Percentiles rank a stretch among this genome's conserved stretches.
These are phyloP conservation scores for Rhododendron mucronatum DNA, from an alignment of 148 eudicot species.

Conservation along the genomic window DNA sequence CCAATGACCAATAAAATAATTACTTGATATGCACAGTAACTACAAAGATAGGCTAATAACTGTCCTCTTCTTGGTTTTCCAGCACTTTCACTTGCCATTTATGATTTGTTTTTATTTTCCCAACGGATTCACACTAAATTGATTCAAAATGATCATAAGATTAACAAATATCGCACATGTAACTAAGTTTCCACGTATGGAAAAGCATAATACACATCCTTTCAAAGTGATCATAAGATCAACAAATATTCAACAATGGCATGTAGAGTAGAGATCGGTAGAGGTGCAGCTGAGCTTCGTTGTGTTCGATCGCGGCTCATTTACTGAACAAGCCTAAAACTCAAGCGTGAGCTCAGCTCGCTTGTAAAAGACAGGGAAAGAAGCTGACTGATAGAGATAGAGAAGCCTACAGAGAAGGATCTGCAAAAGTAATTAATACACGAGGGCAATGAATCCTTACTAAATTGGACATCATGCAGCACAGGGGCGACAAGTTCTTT, in stretches of 20 bases:
- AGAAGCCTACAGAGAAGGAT: neutral
- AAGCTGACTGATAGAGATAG: neutral
- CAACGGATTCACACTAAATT: neutral
- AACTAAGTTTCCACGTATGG: neutral
- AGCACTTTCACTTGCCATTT: neutral
- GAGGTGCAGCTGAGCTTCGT: neutral
- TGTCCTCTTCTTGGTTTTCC: neutral
- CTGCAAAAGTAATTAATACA: neutral
- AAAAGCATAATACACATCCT: neutral
- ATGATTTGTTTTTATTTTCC: neutral
- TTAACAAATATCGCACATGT: neutral
- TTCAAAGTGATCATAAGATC: neutral
- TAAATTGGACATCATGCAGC: slow-evolving; percentile 72
- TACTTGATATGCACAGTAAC: neutral
- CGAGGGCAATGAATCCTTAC: slow-evolving; percentile 36
- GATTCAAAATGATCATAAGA: neutral
- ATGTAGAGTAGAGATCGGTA: neutral
- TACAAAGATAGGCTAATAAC: neutral
- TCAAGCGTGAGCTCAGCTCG: neutral
- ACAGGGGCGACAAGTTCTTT: slow-evolving; percentile 61
- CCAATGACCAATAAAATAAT: neutral
- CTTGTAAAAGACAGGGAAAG: neutral
- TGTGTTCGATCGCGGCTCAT: neutral
- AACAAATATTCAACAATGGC: neutral
- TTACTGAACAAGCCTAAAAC: neutral